Evolutionary conservation across 352 stramenopile genomes (phyloP).

Genomic region (Phytophthora agathidicida): DNA sequence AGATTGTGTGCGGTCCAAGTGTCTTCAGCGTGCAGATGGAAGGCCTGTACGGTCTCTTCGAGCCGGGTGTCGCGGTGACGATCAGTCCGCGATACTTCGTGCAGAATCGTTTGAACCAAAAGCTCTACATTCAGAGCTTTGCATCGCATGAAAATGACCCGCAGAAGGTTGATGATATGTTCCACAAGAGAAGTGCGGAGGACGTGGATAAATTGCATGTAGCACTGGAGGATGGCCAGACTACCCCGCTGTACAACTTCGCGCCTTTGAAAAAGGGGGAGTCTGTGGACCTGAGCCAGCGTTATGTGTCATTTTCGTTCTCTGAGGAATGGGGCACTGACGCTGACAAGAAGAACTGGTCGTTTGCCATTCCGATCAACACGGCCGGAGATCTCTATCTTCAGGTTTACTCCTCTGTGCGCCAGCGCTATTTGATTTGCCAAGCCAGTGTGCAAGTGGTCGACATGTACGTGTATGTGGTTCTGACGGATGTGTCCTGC

Average conservation of each 20-base stretch:
- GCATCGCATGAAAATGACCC: conserved; percentile 62
- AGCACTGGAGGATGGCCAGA: conserved; percentile 62
- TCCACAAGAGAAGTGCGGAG: conserved; percentile 69
- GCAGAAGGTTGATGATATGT: conserved; percentile 70
- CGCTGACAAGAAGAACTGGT: conserved; percentile 67
- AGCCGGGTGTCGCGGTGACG: conserved; percentile 75
- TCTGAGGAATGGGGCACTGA: conserved; percentile 61
- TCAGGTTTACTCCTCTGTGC: conserved; percentile 77
- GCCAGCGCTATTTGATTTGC: conserved; percentile 81
- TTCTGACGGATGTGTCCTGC: conserved; percentile 82
- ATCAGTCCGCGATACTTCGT: conserved; percentile 84
- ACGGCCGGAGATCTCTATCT: conserved; percentile 79
- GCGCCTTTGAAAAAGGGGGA: conserved; percentile 76
- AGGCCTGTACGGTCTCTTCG: conserved; percentile 82
- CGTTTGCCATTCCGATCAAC: conserved; percentile 81
- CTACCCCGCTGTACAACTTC: conserved; percentile 81
- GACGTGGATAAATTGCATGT: conserved; percentile 65
- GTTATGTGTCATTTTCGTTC: conserved; percentile 87
- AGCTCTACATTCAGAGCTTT: conserved; percentile 81
- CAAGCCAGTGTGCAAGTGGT: conserved; percentile 87
- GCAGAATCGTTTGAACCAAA: conserved; percentile 84
- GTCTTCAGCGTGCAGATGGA: conserved; percentile 86
- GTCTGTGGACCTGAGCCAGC: conserved; percentile 57
- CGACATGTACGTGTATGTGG: conserved; percentile 90
- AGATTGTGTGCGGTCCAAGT: conserved; percentile 71